Evolutionary conservation across 192 early-diverging fungal genomes (phyloP).

Genomic region (Mortierella antarctica): DNA sequence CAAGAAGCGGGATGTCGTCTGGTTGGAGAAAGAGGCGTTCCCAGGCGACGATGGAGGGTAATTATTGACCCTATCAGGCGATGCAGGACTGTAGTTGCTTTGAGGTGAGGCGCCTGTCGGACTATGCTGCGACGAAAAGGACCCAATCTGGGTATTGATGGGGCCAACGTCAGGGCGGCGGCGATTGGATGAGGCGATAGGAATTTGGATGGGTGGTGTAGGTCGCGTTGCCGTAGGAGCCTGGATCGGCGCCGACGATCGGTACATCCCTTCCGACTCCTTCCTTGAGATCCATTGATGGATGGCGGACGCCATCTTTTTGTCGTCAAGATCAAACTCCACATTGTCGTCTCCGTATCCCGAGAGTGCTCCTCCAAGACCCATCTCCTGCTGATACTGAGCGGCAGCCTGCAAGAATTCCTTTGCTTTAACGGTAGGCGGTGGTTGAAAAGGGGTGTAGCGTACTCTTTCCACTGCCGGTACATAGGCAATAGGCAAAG

Average conservation of each 20-base stretch:
- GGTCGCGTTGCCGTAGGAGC: constrained; percentile 13
- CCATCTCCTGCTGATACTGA: constrained; percentile 43
- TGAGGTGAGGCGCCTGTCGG: constrained; percentile 20
- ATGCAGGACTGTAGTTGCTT: constrained; percentile 15
- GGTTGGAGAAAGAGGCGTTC: constrained; percentile 5
- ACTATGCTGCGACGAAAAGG: constrained; percentile 37
- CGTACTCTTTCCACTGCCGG: constrained; percentile 59
- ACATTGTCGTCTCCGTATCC: constrained; percentile 30
- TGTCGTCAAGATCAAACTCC: constrained; percentile 46
- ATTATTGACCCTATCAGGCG: not conserved
- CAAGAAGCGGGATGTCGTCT: constrained; percentile 31
- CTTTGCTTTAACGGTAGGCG: constrained; percentile 45
- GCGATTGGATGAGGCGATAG: constrained; percentile 13
- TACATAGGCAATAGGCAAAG: constrained; percentile 56
- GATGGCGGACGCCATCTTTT: constrained; percentile 42
- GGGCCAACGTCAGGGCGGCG: constrained; percentile 12
- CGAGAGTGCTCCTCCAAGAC: constrained; percentile 18
- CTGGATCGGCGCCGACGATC: not conserved
- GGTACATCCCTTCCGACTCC: constrained; percentile 20
- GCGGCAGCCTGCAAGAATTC: constrained; percentile 50
- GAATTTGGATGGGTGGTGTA: constrained; percentile 30
- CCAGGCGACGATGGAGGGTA: constrained; percentile 16
- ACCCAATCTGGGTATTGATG: constrained; percentile 37
- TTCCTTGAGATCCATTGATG: constrained; percentile 50
- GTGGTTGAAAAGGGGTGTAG: constrained; percentile 54